Conservation (phyloP, 768 basidiomycete genomes). For the Fistulinella prunicolor region DNA sequence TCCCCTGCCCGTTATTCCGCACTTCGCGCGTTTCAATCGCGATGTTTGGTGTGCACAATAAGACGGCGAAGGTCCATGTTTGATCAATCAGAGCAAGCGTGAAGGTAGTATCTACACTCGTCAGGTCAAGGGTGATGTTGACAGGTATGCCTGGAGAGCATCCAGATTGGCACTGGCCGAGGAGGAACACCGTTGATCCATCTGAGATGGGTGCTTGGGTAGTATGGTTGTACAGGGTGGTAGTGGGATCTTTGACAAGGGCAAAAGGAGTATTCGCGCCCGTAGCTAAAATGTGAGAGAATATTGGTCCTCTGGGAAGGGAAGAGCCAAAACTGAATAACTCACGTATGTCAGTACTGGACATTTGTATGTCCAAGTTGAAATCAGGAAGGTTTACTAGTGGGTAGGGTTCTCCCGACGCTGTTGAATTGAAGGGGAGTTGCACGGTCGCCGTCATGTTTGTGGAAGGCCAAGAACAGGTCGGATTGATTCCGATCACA, state of each 20-base stretch:
- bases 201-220: slow-evolving; percentile 15
- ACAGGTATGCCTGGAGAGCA: not conserved
- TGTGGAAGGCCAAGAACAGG: slow-evolving; percentile 28
- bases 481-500: slow-evolving; percentile 26
- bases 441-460: slow-evolving; percentile 19
- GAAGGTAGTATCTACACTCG: slow-evolving; percentile 10
- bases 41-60: slow-evolving; percentile 22
- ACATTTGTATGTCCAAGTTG: slow-evolving; percentile 18
- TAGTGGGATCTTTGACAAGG: slow-evolving; percentile 6
- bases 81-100: slow-evolving; percentile 12
- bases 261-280: not conserved
- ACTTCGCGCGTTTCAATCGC: slow-evolving; percentile 29
- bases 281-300: not conserved
- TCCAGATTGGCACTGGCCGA: slow-evolving; percentile 22
- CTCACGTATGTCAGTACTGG: slow-evolving; percentile 3
- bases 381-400: slow-evolving; percentile 16
- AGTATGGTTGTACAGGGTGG: slow-evolving; percentile 18
- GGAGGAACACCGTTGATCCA: slow-evolving; percentile 22
- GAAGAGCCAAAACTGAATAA: not conserved
- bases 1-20: slow-evolving; percentile 17
- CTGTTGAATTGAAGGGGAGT: slow-evolving; percentile 9
- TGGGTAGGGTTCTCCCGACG: not conserved
- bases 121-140: slow-evolving; percentile 13
- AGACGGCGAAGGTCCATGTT: slow-evolving; percentile 21
- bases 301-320: not conserved